Evolutionary conservation across 2,329 filamentous ascomycete species (phyloP), one percentile per base, ranked within the genome.

Genomic region (Aspergillus arachidicola): DNA sequence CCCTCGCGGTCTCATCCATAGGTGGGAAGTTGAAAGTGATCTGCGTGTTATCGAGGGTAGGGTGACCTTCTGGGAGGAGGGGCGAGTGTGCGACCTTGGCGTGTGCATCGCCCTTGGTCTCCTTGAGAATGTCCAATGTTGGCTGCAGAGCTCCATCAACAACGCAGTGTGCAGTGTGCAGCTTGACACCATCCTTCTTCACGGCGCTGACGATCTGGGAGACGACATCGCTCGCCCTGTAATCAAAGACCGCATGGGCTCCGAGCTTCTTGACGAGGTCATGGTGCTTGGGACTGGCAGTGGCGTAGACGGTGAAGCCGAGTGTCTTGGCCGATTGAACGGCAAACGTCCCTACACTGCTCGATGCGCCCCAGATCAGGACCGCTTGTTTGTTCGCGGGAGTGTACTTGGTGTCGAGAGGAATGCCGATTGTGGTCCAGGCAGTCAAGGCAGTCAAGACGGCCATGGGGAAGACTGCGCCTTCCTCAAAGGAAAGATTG

Each of bases 211-310:
- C 55, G 41, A 82, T 75, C 9, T 72, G 63, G 1, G 60, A 55
- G 1, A 77, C 74, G 0, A 79, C 72, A 30, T 74, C 59, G 4
- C 66, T 51, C 3, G 71, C 66, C 11, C 73, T 74, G 63, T 83
- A 82, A 60, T 83, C 79, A 58, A 82, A 82, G 1, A 76, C 66
- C 2, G 65, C 50, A 21, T 70, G 70, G 4, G 80, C 80, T 4
- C 80, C 81, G 1, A 82, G 71, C 2, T 54, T 61, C 30, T 69
- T 71, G 21, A 83, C 56, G 56, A 76, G 76, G 7, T 72, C 71
- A 61, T 80, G 78, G 60, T 82, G 72, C 64, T 75, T 75, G 38
- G 64, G 64, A 26, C 77, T 78, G 12, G 79, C 79, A 2, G 79
- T 81, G 1, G 79, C 68, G 60, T 81, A 76, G 36, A 80, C 75